These are phyloP conservation scores for Fistulinella prunicolor DNA, from an alignment of 768 basidiomycete species.

Conservation along the genomic window DNA sequence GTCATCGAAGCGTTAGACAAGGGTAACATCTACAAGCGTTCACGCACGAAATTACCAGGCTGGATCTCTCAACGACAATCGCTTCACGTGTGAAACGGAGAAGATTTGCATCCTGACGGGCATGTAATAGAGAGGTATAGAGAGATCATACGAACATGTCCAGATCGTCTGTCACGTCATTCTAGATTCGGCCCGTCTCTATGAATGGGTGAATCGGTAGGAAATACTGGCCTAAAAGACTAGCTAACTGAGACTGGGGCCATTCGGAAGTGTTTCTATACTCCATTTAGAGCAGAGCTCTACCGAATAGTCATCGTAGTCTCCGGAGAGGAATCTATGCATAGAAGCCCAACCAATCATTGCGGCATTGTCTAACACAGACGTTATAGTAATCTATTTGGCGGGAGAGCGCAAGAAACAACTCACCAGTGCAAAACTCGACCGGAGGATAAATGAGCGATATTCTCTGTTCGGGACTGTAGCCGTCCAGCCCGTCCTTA, in stretches of 20 bases:
- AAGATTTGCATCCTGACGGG: too few species aligned
- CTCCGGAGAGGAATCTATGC: constrained; percentile 64
- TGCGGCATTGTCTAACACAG: constrained; percentile 78
- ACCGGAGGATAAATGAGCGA: constrained; percentile 71
- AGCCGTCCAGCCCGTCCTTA: constrained; percentile 24
- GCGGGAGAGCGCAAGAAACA: neutral
- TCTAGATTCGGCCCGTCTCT: too few species aligned
- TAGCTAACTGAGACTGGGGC: neutral
- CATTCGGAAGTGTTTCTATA: constrained; percentile 44
- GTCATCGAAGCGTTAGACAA: too few species aligned
- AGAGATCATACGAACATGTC: too few species aligned
- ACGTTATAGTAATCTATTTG: neutral
- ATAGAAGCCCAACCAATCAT: constrained; percentile 97
- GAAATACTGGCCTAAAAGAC: too few species aligned
- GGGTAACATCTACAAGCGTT: too few species aligned
- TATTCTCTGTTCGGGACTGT: constrained; percentile 34
- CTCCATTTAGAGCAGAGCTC: constrained; percentile 73
- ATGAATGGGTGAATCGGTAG: too few species aligned
- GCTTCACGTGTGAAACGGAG: too few species aligned
- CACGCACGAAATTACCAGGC: too few species aligned
- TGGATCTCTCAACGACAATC: too few species aligned
- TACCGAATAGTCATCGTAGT: constrained; percentile 60
- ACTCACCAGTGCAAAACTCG: constrained; percentile 74
- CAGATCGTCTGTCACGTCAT: too few species aligned
- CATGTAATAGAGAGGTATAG: too few species aligned